Base-by-base conservation (phyloP, 179 eudicot species). In the Actinidia chinensis region DNA sequence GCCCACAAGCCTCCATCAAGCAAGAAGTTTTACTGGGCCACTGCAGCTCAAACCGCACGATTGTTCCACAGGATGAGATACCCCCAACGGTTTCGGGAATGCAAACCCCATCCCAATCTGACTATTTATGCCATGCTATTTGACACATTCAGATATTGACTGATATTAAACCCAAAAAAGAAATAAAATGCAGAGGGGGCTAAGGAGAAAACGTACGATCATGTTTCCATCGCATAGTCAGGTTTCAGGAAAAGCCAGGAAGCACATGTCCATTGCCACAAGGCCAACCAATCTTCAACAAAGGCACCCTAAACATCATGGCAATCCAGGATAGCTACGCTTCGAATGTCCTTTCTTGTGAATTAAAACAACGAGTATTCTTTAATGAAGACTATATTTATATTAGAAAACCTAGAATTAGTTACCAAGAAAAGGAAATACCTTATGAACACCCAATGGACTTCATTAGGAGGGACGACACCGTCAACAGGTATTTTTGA, bases 401-500 rank as follows among this genome's bases (percentile, higher is more conserved):
- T n/a, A 28, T 5, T 13, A 33, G 47, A 14, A 52, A 80, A 84
- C 48, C n/a, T n/a, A n/a, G n/a, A n/a, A n/a, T n/a, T n/a, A n/a
- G n/a, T n/a, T n/a, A n/a, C n/a, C n/a, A n/a, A n/a, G n/a, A n/a
- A n/a, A n/a, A n/a, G n/a, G n/a, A n/a, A n/a, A n/a, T 78, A 87
- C 98, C 97, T 90, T 85, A 76, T 79, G 82, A 71, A 94, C 88
- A 74, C 90, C 86, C 94, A n/a, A 96, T 94, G 82, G 98, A 94
- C 81, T 92, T 96, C 97, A 96, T 59, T 73, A 91, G 82, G 23
- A 96, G 96, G n/a, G 68, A 94, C 87, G 74, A 92, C 93, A 75
- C 94, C 97, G 74, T 96, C 99, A 81, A 94, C 95, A 17, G 98
- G 99, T 67, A 78, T 84, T 86, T 94, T 96, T 69, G 83, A 84